Evolutionary conservation across 2,329 filamentous ascomycete species (phyloP).

Genomic region (Botryosphaeria agaves): DNA sequence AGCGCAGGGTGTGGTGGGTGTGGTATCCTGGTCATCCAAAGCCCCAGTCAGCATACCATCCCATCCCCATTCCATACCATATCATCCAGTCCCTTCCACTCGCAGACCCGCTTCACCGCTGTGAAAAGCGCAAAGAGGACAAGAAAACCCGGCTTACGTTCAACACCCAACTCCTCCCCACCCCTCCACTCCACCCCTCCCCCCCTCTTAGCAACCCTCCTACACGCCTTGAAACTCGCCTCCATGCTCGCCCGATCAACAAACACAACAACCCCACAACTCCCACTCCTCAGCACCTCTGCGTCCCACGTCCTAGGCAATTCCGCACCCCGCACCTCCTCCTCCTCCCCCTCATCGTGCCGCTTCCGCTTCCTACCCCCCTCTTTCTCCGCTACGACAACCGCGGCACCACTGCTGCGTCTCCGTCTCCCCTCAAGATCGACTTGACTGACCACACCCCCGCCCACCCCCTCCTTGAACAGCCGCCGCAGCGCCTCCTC

Average conservation of each 20-base stretch:
- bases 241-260: slow-evolving; percentile 70
- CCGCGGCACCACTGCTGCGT: slow-evolving; percentile 18
- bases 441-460: slow-evolving; percentile 61
- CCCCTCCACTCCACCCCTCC: slow-evolving; percentile 52
- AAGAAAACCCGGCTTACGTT: slow-evolving; percentile 29
- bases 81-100: too few relatives aligned
- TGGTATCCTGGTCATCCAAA: slow-evolving; percentile 30
- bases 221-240: slow-evolving; percentile 57
- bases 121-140: too few relatives aligned
- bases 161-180: slow-evolving; percentile 26
- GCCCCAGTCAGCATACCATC: not conserved
- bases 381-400: slow-evolving; percentile 18
- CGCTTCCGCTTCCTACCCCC: slow-evolving; percentile 40
- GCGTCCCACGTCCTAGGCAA: slow-evolving; percentile 62
- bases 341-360: slow-evolving; percentile 17
- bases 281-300: slow-evolving; percentile 52
- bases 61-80: too few relatives aligned
- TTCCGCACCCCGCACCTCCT: slow-evolving; percentile 28
- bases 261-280: slow-evolving; percentile 65
- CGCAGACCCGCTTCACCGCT: too few relatives aligned
- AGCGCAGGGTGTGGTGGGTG: slow-evolving; percentile 52
- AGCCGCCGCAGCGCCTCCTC: slow-evolving; percentile 58
- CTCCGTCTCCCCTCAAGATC: slow-evolving; percentile 48
- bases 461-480: slow-evolving; percentile 57
- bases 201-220: slow-evolving; percentile 38